phyloP scores from a whole-genome alignment of 345 rosid species.

The Acer negundo region DNA sequence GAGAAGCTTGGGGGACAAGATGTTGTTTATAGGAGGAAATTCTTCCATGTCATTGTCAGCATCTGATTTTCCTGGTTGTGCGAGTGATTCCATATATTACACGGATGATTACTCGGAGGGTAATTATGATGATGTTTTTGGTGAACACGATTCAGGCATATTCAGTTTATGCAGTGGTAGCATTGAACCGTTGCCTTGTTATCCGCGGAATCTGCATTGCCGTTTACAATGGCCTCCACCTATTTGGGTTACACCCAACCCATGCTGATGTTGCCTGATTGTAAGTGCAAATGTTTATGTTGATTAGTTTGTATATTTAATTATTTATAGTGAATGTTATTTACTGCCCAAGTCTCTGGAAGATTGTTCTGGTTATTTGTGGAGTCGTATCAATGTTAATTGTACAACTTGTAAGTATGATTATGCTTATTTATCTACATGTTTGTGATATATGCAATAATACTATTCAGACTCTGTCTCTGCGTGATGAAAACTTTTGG shows the following conservation, averaged over 20 bases:
- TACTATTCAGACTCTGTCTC: not conserved
- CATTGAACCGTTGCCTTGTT: conserved; percentile 53
- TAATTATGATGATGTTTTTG: conserved; percentile 35
- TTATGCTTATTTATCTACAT: not conserved
- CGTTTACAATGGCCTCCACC: conserved; percentile 40
- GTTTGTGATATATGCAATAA: conserved; percentile 4
- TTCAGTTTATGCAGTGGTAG: conserved; percentile 42
- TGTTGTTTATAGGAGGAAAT: conserved; percentile 53
- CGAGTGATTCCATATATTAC: conserved; percentile 47
- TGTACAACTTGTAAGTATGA: not conserved
- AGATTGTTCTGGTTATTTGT: not conserved
- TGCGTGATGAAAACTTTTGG: not conserved
- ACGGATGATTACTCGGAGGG: conserved; percentile 53
- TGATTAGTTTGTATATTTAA: not conserved
- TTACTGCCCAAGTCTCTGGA: not conserved
- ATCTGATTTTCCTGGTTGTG: conserved; percentile 48
- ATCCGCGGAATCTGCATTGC: conserved; percentile 14
- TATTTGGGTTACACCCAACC: conserved; percentile 59
- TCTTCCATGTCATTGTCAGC: conserved; percentile 47
- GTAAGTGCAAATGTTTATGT: conserved; percentile 1
- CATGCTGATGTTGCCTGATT: conserved; percentile 32
- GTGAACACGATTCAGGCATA: conserved; percentile 55
- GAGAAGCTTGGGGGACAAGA: conserved; percentile 36
- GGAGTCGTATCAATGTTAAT: not conserved
- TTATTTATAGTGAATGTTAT: not conserved